These are phyloP conservation scores for Lactarius evosmus DNA, from an alignment of 768 basidiomycete species.

Conservation along the genomic window DNA sequence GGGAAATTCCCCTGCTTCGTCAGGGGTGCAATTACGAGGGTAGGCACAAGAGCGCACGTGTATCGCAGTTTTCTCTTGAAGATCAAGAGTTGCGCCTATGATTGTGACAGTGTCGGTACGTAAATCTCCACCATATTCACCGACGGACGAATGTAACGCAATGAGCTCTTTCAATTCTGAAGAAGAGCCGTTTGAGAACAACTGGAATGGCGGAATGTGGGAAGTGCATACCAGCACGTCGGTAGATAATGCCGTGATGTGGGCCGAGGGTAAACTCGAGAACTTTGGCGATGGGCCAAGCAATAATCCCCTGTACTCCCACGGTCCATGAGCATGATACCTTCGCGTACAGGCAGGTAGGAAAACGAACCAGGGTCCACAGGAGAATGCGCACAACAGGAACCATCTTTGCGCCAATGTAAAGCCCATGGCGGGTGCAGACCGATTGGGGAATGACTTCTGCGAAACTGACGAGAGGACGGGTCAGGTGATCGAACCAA, in stretches of 20 bases:
- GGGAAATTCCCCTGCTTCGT: constrained; percentile 20
- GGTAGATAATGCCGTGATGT: constrained; percentile 90
- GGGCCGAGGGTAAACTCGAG: constrained; percentile 74
- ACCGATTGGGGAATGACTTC: constrained; percentile 92
- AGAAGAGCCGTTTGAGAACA: not conserved
- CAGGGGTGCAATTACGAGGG: not conserved
- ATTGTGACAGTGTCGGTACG: constrained; percentile 85
- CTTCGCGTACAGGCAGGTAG: not conserved
- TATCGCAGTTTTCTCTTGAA: constrained; percentile 80
- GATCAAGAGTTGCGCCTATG: constrained; percentile 83
- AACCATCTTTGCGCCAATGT: constrained; percentile 85
- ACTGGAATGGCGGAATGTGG: not conserved
- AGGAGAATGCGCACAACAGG: constrained; percentile 64
- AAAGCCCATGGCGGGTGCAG: constrained; percentile 88
- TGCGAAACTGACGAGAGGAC: constrained; percentile 55
- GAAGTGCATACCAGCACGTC: constrained; percentile 47
- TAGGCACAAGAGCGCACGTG: constrained; percentile 34
- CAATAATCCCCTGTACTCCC: constrained; percentile 54
- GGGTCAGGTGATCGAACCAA: not conserved
- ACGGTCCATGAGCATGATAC: not conserved
- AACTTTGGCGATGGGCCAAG: constrained; percentile 85
- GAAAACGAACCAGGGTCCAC: constrained; percentile 54
- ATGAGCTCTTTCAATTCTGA: constrained; percentile 81
- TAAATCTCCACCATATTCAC: constrained; percentile 78
- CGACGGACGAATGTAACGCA: constrained; percentile 75